Base-by-base conservation (phyloP, 257 asterid genomes). In the Osmanthus fragrans region DNA sequence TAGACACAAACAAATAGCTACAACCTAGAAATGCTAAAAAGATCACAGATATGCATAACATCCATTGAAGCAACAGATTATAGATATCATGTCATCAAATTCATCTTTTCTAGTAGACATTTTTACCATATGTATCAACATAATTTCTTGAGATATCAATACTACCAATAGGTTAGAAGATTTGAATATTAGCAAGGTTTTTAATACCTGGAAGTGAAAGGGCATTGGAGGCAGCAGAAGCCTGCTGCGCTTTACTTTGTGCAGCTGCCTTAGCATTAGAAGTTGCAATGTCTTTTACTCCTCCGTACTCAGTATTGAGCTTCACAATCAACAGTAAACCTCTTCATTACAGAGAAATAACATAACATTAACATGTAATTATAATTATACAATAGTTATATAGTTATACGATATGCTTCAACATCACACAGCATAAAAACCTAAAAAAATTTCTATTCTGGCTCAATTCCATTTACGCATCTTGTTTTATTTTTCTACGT, bases 191-290 rank as follows among this genome's bases (percentile, higher is more conserved):
- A 7, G 36, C 71, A 76, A 82, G 40, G 76, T 49, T 25, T 18
- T 40, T 16, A 71, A 75, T 86, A 94, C 99, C 99, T 77, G 97
- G 92, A 84, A 93, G 98, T 47, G 97, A 89, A 74, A 93, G 97
- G 70, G 75, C 90, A 83, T 84, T 85, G 70, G 94, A 88, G 7
- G 89, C 78, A 11, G 75, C 77, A 66, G 96, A 85, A 60, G 88
- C 78, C 77, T 83, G 86, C 73, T 80, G 85, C 29, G 83, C 82
- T 64, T 87, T 84, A 82, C 58, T 80, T 84, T 85, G 89, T 67
- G 86, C 86, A 30, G 83, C 78, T 23, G 30, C 64, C 70, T 76
- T 75, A 21, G 80, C 88, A 64, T 67, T 77, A 73, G 89, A 72
- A 30, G 79, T 72, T 33, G 76, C 71, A 42, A 71, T 51, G 7